phyloP scores from a whole-genome alignment of 768 basidiomycete species.

The Rubroboletus pulcherrimus region DNA sequence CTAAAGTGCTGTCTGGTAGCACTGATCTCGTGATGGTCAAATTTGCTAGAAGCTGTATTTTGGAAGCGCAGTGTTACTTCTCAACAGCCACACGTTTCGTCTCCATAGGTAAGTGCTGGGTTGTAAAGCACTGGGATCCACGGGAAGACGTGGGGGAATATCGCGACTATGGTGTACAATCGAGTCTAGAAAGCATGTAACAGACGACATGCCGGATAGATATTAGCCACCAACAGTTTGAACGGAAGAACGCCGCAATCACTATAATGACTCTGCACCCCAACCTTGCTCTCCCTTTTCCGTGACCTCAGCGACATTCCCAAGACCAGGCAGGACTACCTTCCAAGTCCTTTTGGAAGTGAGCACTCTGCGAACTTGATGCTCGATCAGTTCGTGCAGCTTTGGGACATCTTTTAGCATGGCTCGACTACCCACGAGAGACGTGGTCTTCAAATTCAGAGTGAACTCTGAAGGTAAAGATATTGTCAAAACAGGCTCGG shows the following conservation, averaged over 20 bases:
- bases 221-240: background rate
- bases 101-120: background rate
- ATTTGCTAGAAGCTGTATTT: background rate
- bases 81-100: background rate
- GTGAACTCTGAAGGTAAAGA: slow-evolving; percentile 83
- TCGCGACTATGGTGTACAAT: slow-evolving; percentile 2
- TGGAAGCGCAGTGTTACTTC: background rate
- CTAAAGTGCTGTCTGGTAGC: background rate
- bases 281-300: slow-evolving; percentile 28
- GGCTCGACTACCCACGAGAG: slow-evolving; percentile 93
- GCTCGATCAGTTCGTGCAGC: slow-evolving; percentile 88
- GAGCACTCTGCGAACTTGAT: slow-evolving; percentile 70
- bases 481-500: slow-evolving; percentile 61
- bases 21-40: background rate
- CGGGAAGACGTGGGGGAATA: background rate
- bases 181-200: slow-evolving; percentile 5
- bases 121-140: background rate
- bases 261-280: slow-evolving; percentile 1
- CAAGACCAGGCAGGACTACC: slow-evolving; percentile 62
- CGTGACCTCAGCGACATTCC: slow-evolving; percentile 27
- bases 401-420: slow-evolving; percentile 97
- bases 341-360: slow-evolving; percentile 62
- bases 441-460: slow-evolving; percentile 82
- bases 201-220: background rate
- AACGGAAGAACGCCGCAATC: background rate